These are phyloP conservation scores for Suillus alpinus DNA, from an alignment of 768 basidiomycete genomes.

Conservation along the genomic window DNA sequence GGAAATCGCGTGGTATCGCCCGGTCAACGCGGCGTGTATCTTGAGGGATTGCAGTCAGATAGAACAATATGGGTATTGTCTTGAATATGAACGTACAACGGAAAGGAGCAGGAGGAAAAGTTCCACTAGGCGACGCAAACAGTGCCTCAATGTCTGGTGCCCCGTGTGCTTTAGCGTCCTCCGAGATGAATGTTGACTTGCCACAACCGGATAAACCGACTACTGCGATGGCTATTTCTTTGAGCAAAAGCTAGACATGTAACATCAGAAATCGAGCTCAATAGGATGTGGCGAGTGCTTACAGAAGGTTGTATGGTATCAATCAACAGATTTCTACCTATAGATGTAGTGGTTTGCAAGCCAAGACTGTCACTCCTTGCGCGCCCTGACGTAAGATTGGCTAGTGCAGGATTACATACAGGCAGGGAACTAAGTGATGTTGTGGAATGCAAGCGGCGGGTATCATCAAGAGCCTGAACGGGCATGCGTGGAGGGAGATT, in stretches of 20 bases:
- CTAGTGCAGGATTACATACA: conserved; percentile 24
- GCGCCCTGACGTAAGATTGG: conserved; percentile 40
- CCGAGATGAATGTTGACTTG: conserved; percentile 78
- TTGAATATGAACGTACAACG: conserved; percentile 33
- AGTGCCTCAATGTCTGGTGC: conserved; percentile 42
- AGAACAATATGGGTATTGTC: conserved; percentile 5
- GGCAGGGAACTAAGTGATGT: conserved; percentile 39
- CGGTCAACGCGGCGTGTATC: conserved; percentile 31
- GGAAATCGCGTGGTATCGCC: conserved; percentile 39
- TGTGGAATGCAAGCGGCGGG: conserved; percentile 36
- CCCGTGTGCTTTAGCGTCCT: conserved; percentile 65
- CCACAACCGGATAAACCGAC: conserved; percentile 79
- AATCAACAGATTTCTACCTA: conserved; percentile 14
- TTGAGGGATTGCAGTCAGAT: conserved; percentile 27
- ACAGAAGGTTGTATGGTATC: conserved; percentile 25
- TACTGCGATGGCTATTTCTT: conserved; percentile 64
- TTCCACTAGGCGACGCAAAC: conserved; percentile 28
- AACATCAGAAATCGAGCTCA: conserved; percentile 8
- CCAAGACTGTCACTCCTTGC: conserved; percentile 64
- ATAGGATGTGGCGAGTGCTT: conserved; percentile 10
- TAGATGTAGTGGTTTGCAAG: conserved; percentile 31
- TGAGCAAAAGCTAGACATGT: conserved; percentile 22
- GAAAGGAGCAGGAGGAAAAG: conserved; percentile 34
- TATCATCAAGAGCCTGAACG: conserved; percentile 36
- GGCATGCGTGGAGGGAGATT: conserved; percentile 57